Conservation (phyloP, 2,329 filamentous ascomycete genomes). For the Alternaria triticina region DNA sequence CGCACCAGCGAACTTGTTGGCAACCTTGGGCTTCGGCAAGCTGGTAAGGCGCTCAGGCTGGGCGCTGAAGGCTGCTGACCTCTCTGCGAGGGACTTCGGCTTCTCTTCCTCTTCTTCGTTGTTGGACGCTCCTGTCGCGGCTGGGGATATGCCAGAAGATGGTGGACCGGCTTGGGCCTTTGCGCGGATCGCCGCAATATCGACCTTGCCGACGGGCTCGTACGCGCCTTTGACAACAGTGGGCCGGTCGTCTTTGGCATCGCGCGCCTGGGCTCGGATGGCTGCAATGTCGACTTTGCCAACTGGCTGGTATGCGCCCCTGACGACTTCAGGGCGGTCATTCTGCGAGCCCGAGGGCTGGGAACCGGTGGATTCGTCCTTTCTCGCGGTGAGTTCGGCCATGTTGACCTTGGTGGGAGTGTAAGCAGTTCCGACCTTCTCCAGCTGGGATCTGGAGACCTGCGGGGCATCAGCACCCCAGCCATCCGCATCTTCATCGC, state of each 20-base stretch:
- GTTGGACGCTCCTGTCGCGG: constrained; percentile 50
- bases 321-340: constrained; percentile 69
- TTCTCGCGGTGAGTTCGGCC: constrained; percentile 78
- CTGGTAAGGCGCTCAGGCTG: constrained; percentile 82
- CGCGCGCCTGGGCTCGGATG: constrained; percentile 75
- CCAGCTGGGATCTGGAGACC: constrained; percentile 81
- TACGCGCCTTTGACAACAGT: constrained; percentile 89
- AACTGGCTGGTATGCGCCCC: constrained; percentile 87
- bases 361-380: constrained; percentile 69
- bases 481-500: constrained; percentile 78
- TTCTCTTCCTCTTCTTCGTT: constrained; percentile 53
- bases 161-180: constrained; percentile 66
- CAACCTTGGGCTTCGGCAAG: constrained; percentile 92
- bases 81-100: constrained; percentile 73
- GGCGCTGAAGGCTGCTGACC: constrained; percentile 72
- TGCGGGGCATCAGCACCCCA: constrained; percentile 96
- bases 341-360: constrained; percentile 58
- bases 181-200: constrained; percentile 91
- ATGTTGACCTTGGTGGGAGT: constrained; percentile 96
- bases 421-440: constrained; percentile 93
- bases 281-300: constrained; percentile 98
- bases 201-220: constrained; percentile 93
- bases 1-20: constrained; percentile 81
- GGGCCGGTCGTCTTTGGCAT: constrained; percentile 76
- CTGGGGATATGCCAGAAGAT: constrained; percentile 49